A percentile compares a stretch with the other conserved stretches of the same genome.
Conservation (phyloP, 1,139 yeast genomes). For the Pichia sp. region DNA sequence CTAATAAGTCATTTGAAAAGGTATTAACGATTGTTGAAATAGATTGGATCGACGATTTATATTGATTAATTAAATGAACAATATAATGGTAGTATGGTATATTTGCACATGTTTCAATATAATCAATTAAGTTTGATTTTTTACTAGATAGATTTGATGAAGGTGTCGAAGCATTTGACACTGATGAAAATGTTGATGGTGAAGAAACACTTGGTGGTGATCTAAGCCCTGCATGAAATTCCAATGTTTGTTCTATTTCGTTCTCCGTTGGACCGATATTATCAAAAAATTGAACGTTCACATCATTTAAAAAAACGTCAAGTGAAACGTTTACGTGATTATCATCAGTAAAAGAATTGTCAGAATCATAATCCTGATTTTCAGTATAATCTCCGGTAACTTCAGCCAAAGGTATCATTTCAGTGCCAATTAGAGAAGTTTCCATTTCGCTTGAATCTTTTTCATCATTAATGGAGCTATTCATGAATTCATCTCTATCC, state of each 20-base stretch:
- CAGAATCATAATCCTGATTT: constrained; percentile 19
- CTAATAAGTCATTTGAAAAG: constrained; percentile 24
- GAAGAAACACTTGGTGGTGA: constrained; percentile 4
- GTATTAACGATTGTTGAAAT: constrained; percentile 24
- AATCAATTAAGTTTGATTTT: constrained; percentile 19
- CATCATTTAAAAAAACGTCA: constrained; percentile 24
- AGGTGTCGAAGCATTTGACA: constrained; percentile 7
- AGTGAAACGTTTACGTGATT: constrained; percentile 24
- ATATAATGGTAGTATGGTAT: constrained; percentile 26
- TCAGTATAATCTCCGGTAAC: constrained; percentile 17
- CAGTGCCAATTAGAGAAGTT: constrained; percentile 21
- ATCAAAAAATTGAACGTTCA: constrained; percentile 28
- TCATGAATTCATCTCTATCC: not conserved
- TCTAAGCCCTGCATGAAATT: constrained; percentile 2
- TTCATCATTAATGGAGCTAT: constrained; percentile 1
- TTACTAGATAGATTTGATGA: not conserved
- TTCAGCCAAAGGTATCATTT: constrained; percentile 27
- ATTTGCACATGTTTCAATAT: constrained; percentile 24
- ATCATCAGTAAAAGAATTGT: constrained; percentile 20
- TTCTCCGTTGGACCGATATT: constrained; percentile 26
- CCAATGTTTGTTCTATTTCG: constrained; percentile 15
- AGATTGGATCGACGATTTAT: constrained; percentile 22
- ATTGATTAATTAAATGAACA: constrained; percentile 26
- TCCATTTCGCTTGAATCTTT: constrained; percentile 13
- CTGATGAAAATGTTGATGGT: constrained; percentile 5